Percentiles rank a stretch among this genome's conserved stretches.
Conservation (phyloP, 2,329 filamentous ascomycete species). For the Huntiella decipiens region DNA sequence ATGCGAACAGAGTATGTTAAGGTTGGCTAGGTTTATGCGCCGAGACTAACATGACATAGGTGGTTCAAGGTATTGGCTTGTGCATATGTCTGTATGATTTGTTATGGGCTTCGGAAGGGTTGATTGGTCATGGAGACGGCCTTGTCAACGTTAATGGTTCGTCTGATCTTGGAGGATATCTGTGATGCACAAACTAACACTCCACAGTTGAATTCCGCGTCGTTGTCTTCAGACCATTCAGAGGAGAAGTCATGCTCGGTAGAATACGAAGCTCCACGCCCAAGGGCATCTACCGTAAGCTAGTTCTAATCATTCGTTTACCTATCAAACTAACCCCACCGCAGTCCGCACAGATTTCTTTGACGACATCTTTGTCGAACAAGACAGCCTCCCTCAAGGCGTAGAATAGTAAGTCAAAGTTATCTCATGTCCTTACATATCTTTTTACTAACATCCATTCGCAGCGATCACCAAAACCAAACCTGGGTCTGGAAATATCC, state of each 20-base stretch:
- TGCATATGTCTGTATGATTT: conserved; percentile 90
- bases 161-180: conserved; percentile 10
- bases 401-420: conserved; percentile 46
- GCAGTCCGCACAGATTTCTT: conserved; percentile 71
- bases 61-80: conserved; percentile 83
- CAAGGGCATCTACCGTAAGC: conserved; percentile 50
- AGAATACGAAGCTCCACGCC: conserved; percentile 59
- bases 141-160: conserved; percentile 85
- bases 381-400: conserved; percentile 54
- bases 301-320: neutral
- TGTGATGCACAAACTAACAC: neutral
- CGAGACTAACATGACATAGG: conserved; percentile 23
- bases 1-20: conserved; percentile 62
- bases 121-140: conserved; percentile 84
- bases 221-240: conserved; percentile 88
- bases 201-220: conserved; percentile 70
- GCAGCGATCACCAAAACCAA: conserved; percentile 52
- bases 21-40: neutral
- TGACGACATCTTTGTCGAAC: conserved; percentile 70
- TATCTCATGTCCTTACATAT: neutral
- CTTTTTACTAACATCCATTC: conserved; percentile 16
- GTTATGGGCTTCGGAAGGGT: conserved; percentile 70
- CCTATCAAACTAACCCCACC: conserved; percentile 2
- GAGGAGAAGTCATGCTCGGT: conserved; percentile 75
- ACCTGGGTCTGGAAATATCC: conserved; percentile 74